Evolutionary conservation across 805 yeast species (phyloP).

Genomic region (Candida koratica): DNA sequence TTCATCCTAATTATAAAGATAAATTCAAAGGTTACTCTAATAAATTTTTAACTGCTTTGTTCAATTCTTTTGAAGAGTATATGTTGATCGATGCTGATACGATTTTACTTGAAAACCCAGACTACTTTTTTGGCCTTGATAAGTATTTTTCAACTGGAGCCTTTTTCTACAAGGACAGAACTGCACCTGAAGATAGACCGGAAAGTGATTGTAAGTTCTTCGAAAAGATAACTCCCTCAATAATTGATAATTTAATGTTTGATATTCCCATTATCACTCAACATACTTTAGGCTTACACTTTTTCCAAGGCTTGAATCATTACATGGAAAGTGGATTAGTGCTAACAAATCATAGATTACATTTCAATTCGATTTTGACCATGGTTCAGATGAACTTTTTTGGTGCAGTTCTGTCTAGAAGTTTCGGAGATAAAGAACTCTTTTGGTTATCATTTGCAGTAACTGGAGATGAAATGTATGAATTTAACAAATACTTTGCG

Average conservation of each 20-base stretch:
- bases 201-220: slow-evolving; percentile 22
- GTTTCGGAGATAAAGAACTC: slow-evolving; percentile 30
- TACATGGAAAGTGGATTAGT: slow-evolving; percentile 34
- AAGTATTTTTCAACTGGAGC: slow-evolving; percentile 34
- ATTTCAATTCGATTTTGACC: slow-evolving; percentile 24
- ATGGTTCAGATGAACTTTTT: slow-evolving; percentile 28
- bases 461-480: slow-evolving; percentile 25
- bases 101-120: slow-evolving; percentile 30
- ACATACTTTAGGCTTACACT: slow-evolving; percentile 26
- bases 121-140: slow-evolving; percentile 25
- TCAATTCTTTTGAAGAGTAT: slow-evolving; percentile 55
- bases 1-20: slow-evolving; percentile 20
- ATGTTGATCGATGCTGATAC: slow-evolving; percentile 54
- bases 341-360: slow-evolving; percentile 22
- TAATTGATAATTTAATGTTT: slow-evolving; percentile 27
- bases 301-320: slow-evolving; percentile 39
- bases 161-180: slow-evolving; percentile 29
- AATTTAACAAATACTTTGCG: slow-evolving; percentile 23
- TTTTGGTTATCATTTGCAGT: slow-evolving; percentile 30
- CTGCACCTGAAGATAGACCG: slow-evolving; percentile 24
- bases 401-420: slow-evolving; percentile 20
- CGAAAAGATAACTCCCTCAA: slow-evolving; percentile 25
- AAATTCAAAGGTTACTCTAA: slow-evolving; percentile 25
- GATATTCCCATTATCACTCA: slow-evolving; percentile 32
- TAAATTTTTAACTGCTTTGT: slow-evolving; percentile 54